Base-by-base conservation (phyloP, 306 rosid genomes). In the Phaseolus lunatus region DNA sequence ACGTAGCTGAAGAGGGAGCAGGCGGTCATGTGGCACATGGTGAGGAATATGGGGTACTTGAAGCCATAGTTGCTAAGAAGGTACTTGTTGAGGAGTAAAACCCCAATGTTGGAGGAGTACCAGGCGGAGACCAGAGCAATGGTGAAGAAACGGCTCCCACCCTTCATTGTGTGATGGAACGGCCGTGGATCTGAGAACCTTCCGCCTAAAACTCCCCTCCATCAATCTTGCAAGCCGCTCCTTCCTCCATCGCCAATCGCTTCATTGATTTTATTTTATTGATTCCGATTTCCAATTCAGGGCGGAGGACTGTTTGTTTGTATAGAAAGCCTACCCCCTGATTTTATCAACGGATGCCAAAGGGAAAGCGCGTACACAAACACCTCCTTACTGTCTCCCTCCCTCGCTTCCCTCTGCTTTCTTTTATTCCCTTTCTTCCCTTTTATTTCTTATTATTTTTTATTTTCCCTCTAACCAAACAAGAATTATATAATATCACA, bases 1-100 rank as follows among this genome's bases (percentile, higher is more conserved):
- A 96, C 66, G 76, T 96, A 96, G 83, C 99, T 96, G 81, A 96
- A 84, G 44, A 96, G 23, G 2, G 99, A 96, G 41, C 99, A 96
- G 2, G 99, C 99, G 0, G 97, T 96, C 99, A 96, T 96, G 74
- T 96, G 99, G 67, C 99, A 96, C 99, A 96, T 96, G 89, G 99
- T 96, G 61, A 96, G 88, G 85, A 96, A 96, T 72, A 96, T 96
- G 67, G 99, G 99, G 85, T 96, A 96, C 88, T 91, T 96, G 93
- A 96, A 96, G 2, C 99, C 99, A 27, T 96, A 96, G 85, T 93
- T 96, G 84, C 93, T 87, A 3, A 96, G 92, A 59, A 96, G 88
- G 81, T 96, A 96, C 88, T 96, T 96, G 92, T 96, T 96, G 31
- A 96, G 82, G 13, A 96, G 76, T 1, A 96, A 84, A 0, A 96